These are phyloP conservation scores for Bacterosira constricta DNA, from an alignment of 108 stramenopile genomes.

Conservation along the genomic window DNA sequence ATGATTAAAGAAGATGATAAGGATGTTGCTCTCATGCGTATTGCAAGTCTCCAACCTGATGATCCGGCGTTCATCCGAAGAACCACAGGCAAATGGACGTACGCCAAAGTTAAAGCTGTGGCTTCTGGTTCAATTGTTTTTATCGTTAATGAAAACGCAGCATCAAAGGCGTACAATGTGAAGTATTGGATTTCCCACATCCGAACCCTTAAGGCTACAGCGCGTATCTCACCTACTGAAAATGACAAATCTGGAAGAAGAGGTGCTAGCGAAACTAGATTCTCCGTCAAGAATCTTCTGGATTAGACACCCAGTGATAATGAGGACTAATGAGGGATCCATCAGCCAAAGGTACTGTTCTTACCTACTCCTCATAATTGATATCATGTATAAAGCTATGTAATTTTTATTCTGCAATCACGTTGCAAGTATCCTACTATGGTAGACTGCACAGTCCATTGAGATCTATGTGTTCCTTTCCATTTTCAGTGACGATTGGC, in stretches of 20 bases:
- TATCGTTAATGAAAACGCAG: not conserved
- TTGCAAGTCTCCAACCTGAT: not conserved
- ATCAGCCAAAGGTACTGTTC: too few species aligned
- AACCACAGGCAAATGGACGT: constrained; percentile 2
- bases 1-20: not conserved
- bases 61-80: constrained; percentile 1
- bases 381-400: too few species aligned
- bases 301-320: too few species aligned
- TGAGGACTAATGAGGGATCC: too few species aligned
- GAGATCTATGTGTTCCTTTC: too few species aligned
- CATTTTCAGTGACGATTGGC: too few species aligned
- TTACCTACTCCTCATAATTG: too few species aligned
- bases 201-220: not conserved
- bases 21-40: not conserved
- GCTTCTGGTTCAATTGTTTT: not conserved
- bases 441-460: too few species aligned
- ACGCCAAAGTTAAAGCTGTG: not conserved
- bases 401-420: too few species aligned
- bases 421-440: too few species aligned
- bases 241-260: not conserved
- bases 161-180: not conserved
- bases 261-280: not conserved
- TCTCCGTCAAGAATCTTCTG: not conserved
- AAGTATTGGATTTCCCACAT: constrained; percentile 1
- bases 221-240: too few species aligned